These are phyloP conservation scores for Puccinia hordei DNA, from an alignment of 1,284 basidiomycete genomes.

Conservation along the genomic window DNA sequence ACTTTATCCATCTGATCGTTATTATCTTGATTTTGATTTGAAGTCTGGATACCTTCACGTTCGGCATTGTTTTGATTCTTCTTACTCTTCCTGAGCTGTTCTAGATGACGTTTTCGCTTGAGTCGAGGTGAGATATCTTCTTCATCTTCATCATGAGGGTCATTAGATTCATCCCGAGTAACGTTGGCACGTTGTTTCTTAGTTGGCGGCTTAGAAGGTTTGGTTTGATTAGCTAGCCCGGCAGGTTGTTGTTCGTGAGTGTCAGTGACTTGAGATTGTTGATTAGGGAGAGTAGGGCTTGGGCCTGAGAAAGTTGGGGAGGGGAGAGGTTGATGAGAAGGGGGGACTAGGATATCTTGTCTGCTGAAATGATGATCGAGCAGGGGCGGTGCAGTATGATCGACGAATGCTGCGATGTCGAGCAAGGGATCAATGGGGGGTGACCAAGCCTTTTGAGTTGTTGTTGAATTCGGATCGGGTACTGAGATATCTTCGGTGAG, in stretches of 20 bases:
- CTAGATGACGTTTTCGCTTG: conserved; percentile 31
- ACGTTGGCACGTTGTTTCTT: neutral
- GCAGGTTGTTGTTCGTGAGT: neutral
- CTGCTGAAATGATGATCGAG: neutral
- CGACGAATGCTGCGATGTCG: neutral
- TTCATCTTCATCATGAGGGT: neutral
- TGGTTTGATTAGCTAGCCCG: neutral
- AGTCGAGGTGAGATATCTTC: conserved; percentile 32
- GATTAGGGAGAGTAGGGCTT: neutral
- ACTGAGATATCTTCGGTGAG: conserved; percentile 4
- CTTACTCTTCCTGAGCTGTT: conserved; percentile 14
- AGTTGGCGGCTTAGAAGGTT: neutral
- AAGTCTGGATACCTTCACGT: neutral
- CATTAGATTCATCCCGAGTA: neutral
- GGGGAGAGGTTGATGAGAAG: neutral
- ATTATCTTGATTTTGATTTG: neutral
- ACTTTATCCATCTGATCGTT: neutral
- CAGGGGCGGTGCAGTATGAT: neutral
- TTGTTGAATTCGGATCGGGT: neutral
- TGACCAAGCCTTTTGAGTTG: conserved; percentile 4
- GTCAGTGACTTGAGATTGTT: neutral
- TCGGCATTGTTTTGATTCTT: conserved; percentile 9
- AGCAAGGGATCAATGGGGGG: conserved; percentile 21
- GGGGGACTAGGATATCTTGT: neutral
- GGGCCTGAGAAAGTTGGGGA: neutral